Evolutionary conservation across 164 flowering plant species (phyloP).

Genomic region (Magnolia officinalis): DNA sequence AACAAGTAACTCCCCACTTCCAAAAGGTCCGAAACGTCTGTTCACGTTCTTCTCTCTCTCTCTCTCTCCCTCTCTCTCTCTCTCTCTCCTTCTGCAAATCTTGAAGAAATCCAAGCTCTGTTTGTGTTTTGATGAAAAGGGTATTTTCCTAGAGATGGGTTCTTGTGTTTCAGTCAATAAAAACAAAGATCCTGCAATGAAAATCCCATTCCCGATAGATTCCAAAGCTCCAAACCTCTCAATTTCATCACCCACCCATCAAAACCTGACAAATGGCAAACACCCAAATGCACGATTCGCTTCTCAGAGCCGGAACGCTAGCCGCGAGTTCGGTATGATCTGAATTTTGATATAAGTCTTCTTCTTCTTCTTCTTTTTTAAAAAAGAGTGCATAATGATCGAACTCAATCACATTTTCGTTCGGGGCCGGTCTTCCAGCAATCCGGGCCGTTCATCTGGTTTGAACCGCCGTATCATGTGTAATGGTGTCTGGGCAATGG

Average conservation of each 20-base stretch:
- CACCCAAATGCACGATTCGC: conserved; percentile 18
- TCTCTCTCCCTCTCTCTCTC: not conserved
- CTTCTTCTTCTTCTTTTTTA: not conserved
- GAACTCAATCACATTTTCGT: not conserved
- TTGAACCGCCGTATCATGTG: no score
- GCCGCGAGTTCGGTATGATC: conserved; percentile 24
- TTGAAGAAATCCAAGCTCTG: not conserved
- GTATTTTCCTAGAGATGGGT: conserved; percentile 33
- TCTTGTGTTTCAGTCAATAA: conserved; percentile 39
- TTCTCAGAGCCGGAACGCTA: not conserved
- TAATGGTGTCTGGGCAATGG: no score
- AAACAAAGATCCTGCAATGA: conserved; percentile 23
- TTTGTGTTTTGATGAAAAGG: not conserved
- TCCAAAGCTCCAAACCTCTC: conserved; percentile 24
- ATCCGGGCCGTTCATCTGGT: no score
- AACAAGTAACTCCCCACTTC: no score
- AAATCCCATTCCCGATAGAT: conserved; percentile 21
- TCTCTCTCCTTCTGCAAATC: not conserved
- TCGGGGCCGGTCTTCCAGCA: not conserved
- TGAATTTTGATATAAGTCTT: not conserved
- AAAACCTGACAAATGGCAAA: conserved; percentile 21
- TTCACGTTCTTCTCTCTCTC: no score
- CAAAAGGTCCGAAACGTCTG: no score
- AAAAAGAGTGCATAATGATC: not conserved
- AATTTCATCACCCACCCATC: conserved; percentile 40